Percentiles rank a stretch among this genome's conserved stretches.
These are phyloP conservation scores for Acanthamoeba royreba DNA, from an alignment of 208 protist species.

Conservation along the genomic window DNA sequence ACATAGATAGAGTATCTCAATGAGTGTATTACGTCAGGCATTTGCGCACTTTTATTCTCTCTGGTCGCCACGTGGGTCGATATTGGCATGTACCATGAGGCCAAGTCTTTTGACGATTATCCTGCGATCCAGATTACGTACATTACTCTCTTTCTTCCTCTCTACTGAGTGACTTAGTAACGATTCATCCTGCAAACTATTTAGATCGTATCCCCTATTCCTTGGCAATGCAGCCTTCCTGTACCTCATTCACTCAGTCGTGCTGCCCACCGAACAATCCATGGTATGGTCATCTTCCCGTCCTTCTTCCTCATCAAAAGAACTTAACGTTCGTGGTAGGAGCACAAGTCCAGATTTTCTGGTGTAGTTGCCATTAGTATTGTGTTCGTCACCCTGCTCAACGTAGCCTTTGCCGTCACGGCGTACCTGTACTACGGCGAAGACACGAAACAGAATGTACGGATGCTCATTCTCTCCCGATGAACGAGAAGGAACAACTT, in stretches of 20 bases:
- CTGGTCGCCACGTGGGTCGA: background rate
- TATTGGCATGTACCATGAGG: background rate
- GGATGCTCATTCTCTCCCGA: background rate
- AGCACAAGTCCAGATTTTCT: background rate
- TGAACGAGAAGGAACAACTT: background rate
- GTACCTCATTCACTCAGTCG: slow-evolving; percentile 13
- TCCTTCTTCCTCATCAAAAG: background rate
- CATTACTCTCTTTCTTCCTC: background rate
- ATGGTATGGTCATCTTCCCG: background rate
- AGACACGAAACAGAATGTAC: background rate
- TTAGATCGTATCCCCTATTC: background rate
- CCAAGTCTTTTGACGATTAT: background rate
- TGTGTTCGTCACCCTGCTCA: slow-evolving; percentile 11
- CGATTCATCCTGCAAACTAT: background rate
- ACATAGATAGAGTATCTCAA: background rate
- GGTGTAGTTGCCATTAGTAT: background rate
- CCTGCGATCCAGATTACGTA: background rate
- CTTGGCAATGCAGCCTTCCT: slow-evolving; percentile 18
- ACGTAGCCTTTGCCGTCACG: background rate
- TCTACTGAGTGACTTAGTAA: background rate
- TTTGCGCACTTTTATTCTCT: background rate
- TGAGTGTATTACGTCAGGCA: background rate
- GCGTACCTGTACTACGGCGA: background rate
- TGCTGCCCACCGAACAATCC: slow-evolving; percentile 13
- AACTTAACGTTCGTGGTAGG: background rate